Percentiles rank a stretch among this genome's conserved stretches.
These are phyloP conservation scores for Prunus fruticosa DNA, from an alignment of 306 rosid genomes.

Conservation along the genomic window DNA sequence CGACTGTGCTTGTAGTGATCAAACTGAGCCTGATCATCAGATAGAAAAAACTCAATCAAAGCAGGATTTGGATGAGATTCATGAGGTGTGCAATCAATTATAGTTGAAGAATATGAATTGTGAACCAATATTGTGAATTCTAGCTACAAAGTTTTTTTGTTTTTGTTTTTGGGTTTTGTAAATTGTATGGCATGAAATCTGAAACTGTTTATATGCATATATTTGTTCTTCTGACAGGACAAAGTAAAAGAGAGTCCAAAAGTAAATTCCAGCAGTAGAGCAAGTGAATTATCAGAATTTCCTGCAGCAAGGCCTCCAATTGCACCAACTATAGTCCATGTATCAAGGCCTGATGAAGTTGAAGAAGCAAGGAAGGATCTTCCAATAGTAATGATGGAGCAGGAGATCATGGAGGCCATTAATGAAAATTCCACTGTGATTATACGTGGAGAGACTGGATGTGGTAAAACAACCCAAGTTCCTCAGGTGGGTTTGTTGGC, in stretches of 20 bases:
- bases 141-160: neutral
- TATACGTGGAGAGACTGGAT: slow-evolving; percentile 95
- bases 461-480: slow-evolving; percentile 99
- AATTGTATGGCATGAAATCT: no score
- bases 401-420: slow-evolving; percentile 94
- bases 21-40: slow-evolving; percentile 29
- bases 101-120: neutral
- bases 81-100: slow-evolving; percentile 17
- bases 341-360: slow-evolving; percentile 68
- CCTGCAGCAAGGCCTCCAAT: slow-evolving; percentile 27
- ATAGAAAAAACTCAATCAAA: slow-evolving; percentile 26
- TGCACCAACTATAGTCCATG: slow-evolving; percentile 70
- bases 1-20: no score
- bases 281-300: slow-evolving; percentile 25
- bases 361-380: slow-evolving; percentile 76
- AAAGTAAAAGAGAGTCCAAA: slow-evolving; percentile 23
- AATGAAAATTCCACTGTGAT: slow-evolving; percentile 63
- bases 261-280: slow-evolving; percentile 16
- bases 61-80: slow-evolving; percentile 29
- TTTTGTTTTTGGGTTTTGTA: no score
- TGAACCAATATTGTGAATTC: no score
- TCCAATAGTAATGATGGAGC: slow-evolving; percentile 96
- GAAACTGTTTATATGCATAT: no score
- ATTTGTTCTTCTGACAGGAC: slow-evolving; percentile 35
- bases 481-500: slow-evolving; percentile 63